phyloP scores from a whole-genome alignment of 2,329 filamentous ascomycete genomes.

The Aspergillus flavus region DNA sequence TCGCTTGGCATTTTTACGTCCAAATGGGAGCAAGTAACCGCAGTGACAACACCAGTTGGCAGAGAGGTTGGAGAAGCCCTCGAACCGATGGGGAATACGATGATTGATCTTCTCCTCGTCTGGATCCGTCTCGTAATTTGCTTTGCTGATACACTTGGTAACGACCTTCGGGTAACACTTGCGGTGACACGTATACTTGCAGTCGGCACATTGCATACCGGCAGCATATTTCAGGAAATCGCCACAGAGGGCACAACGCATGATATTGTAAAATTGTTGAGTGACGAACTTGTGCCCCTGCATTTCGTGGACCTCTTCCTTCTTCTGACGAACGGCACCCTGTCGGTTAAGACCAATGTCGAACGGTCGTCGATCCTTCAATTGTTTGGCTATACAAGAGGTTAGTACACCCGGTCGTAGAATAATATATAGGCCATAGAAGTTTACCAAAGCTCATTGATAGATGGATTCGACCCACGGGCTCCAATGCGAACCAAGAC shows the following conservation, averaged over 20 bases:
- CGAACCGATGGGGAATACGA: constrained; percentile 95
- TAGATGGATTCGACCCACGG: constrained; percentile 87
- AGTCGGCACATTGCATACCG: constrained; percentile 98
- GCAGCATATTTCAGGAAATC: constrained; percentile 98
- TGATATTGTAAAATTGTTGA: constrained; percentile 99
- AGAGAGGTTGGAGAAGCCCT: constrained; percentile 94
- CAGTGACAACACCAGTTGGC: constrained; percentile 99
- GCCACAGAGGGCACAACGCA: constrained; percentile 96
- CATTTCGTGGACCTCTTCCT: constrained; percentile 98
- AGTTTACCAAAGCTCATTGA: constrained; percentile 76
- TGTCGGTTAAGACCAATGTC: constrained; percentile 92
- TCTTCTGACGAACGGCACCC: constrained; percentile 93
- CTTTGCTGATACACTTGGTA: constrained; percentile 99
- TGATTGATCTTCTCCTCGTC: constrained; percentile 99
- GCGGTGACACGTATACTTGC: constrained; percentile 98
- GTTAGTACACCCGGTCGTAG: constrained; percentile 21
- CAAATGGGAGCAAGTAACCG: constrained; percentile 91
- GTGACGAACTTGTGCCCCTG: constrained; percentile 99
- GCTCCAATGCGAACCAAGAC: constrained; percentile 96
- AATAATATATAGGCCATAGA: not conserved
- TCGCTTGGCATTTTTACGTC: constrained; percentile 91
- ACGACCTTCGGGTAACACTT: constrained; percentile 97
- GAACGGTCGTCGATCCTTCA: constrained; percentile 77
- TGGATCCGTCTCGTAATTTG: constrained; percentile 95
- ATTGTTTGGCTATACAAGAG: constrained; percentile 68